Conservation (phyloP, 805 yeast genomes). For the Starmerella geochares region DNA sequence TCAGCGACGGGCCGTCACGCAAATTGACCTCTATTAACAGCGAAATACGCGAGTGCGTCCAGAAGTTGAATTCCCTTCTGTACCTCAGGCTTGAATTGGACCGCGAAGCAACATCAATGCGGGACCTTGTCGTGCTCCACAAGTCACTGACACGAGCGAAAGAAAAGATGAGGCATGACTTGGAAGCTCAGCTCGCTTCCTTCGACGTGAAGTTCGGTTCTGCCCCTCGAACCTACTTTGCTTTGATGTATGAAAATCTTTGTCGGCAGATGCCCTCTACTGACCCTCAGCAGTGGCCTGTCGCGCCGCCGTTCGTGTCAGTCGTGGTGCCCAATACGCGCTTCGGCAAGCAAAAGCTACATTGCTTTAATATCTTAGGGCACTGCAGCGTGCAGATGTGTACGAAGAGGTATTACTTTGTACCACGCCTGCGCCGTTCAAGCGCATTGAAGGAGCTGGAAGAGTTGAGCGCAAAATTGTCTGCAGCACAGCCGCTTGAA, state of each 20-base stretch:
- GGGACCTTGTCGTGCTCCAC: background rate
- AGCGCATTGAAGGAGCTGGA: background rate
- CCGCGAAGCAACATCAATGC: background rate
- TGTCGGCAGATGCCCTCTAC: background rate
- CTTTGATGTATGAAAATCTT: background rate
- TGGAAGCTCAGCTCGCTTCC: background rate
- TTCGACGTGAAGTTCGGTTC: background rate
- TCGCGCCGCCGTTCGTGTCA: background rate
- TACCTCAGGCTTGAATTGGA: background rate
- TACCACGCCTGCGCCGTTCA: background rate
- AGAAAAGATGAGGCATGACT: background rate
- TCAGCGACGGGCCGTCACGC: background rate
- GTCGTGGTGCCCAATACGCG: background rate
- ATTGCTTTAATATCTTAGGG: background rate
- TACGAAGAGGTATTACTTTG: background rate
- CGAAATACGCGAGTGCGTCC: background rate
- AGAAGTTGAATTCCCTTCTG: background rate
- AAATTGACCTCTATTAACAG: background rate
- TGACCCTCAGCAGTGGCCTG: background rate
- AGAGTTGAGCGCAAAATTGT: background rate
- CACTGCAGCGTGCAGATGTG: background rate
- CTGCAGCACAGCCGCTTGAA: background rate
- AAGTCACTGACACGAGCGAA: background rate
- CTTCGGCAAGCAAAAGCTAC: background rate
- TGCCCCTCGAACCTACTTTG: background rate